These are phyloP conservation scores for Chlorella sp. DNA, from an alignment of 139 green algal genomes.

Conservation along the genomic window DNA sequence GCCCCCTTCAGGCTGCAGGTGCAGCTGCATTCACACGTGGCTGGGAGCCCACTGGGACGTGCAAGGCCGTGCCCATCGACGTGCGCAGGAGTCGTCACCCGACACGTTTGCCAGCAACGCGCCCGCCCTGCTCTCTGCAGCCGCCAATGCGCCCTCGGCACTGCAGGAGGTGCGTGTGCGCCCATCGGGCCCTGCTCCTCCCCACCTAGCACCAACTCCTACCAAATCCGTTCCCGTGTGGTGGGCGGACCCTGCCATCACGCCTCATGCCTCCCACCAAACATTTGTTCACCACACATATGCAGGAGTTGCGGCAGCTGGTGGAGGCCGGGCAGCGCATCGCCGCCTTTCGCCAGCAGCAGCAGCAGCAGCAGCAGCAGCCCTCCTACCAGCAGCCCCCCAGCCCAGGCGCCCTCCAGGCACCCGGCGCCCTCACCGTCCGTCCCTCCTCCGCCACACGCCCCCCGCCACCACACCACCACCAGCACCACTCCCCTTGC, in stretches of 20 bases:
- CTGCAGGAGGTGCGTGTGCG: slow-evolving; percentile 6
- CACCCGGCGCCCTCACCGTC: too few relatives aligned
- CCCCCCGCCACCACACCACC: not conserved
- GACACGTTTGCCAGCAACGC: slow-evolving; percentile 1
- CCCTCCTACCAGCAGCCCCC: not conserved
- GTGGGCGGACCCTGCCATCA: too few relatives aligned
- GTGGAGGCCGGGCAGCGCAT: slow-evolving; percentile 8
- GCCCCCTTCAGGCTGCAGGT: not conserved
- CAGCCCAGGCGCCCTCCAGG: not conserved
- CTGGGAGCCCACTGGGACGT: not conserved
- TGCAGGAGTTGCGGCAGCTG: slow-evolving; percentile 11
- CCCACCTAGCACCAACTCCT: too few relatives aligned
- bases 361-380: not conserved
- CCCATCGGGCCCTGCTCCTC: too few relatives aligned
- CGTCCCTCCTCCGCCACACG: not conserved
- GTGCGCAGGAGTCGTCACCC: not conserved
- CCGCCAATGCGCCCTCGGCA: not conserved
- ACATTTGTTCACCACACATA: not conserved
- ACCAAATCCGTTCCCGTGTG: not conserved
- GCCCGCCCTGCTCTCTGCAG: slow-evolving; percentile 3
- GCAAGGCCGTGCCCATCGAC: not conserved
- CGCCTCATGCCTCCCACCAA: not conserved
- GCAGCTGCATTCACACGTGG: not conserved
- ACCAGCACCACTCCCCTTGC: not conserved
- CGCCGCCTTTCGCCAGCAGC: not conserved